phyloP scores from a whole-genome alignment of 306 rosid species.

The Elaeagnus macrophylla region DNA sequence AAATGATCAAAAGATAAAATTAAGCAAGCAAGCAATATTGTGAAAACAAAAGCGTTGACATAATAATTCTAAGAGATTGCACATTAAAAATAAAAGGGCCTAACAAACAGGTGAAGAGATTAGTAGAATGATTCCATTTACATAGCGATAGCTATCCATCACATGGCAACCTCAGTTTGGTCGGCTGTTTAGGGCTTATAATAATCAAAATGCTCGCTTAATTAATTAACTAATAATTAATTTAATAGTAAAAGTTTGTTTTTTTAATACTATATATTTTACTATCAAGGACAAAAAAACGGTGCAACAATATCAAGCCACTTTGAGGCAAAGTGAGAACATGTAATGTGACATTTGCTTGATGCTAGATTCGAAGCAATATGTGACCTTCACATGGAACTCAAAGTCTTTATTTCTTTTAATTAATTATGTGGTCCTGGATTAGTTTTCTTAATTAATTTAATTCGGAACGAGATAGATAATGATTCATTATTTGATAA shows the following conservation, averaged over 20 bases:
- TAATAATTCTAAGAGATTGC: too few relatives aligned
- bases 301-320: conserved; percentile 64
- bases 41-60: too few relatives aligned
- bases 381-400: conserved; percentile 76
- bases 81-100: too few relatives aligned
- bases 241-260: too few relatives aligned
- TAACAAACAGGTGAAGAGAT: conserved; percentile 35
- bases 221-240: too few relatives aligned
- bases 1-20: conserved; percentile 1
- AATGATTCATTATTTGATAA: too few relatives aligned
- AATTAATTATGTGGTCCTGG: too few relatives aligned
- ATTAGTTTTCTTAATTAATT: too few relatives aligned
- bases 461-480: too few relatives aligned
- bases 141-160: conserved; percentile 44
- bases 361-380: conserved; percentile 63
- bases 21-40: conserved; percentile 16
- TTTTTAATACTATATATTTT: conserved; percentile 9
- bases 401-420: conserved; percentile 1
- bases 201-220: conserved; percentile 25
- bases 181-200: conserved; percentile 47
- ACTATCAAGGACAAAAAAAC: conserved; percentile 49
- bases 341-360: conserved; percentile 38
- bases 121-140: conserved; percentile 60
- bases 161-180: conserved; percentile 68
- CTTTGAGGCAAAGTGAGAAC: conserved; percentile 57